Conservation (phyloP, 176 grass and related monocot genomes). For the Cenchrus americanus region DNA sequence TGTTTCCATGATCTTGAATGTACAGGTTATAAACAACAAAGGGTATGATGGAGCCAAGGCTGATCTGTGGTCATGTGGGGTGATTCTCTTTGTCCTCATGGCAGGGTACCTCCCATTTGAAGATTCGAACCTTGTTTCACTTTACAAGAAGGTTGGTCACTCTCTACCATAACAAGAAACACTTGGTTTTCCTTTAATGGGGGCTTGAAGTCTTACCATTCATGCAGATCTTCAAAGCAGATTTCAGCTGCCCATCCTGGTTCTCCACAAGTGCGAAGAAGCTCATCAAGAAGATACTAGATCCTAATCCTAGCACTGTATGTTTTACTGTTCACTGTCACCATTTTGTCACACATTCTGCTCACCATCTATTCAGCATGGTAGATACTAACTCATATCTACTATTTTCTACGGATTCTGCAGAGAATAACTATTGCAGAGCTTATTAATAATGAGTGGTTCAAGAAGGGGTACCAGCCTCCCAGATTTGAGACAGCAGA, state of each 20-base stretch:
- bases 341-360: neutral
- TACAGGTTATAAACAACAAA: constrained; percentile 88
- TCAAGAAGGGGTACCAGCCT: constrained; percentile 92
- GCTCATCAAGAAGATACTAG: constrained; percentile 91
- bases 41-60: constrained; percentile 98
- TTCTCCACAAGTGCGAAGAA: constrained; percentile 96
- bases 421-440: constrained; percentile 89
- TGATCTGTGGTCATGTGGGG: constrained; percentile 98
- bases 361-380: neutral
- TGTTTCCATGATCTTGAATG: constrained; percentile 38
- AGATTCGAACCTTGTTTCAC: constrained; percentile 81
- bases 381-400: neutral
- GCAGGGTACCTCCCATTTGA: constrained; percentile 93
- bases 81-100: constrained; percentile 98
- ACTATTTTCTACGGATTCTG: constrained; percentile 17
- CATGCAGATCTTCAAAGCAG: constrained; percentile 88
- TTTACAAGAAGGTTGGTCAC: constrained; percentile 88
- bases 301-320: constrained; percentile 84
- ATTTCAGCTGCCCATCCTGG: constrained; percentile 90
- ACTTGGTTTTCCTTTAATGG: constrained; percentile 15
- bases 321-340: constrained; percentile 13
- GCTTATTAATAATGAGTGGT: constrained; percentile 89
- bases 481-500: constrained; percentile 74
- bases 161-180: constrained; percentile 18
- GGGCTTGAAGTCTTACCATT: constrained; percentile 17